Base-by-base conservation (phyloP, 1,284 basidiomycete genomes). In the Sporisorium graminicola region DNA sequence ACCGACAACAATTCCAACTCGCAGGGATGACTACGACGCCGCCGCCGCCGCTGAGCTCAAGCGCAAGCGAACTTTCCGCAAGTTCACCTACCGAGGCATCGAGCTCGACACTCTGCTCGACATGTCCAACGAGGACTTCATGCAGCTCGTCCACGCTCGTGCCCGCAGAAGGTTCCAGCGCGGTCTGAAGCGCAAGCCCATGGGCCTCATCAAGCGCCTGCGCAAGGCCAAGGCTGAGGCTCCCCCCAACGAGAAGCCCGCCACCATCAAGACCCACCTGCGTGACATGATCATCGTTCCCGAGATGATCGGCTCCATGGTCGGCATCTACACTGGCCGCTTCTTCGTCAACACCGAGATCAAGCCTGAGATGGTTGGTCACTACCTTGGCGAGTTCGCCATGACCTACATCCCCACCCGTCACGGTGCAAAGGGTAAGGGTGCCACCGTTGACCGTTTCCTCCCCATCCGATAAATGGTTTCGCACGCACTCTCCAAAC, bases 201-300 rank as follows among this genome's bases (percentile, higher is more conserved):
- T 99, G 92, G 94, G 94, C 81, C 91, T 99, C 85, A 98, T 99
- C 88, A 99, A 99, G 91, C 98, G 99, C 89, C 90, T 99, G 81
- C 93, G 97, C 87, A 98, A 97, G 89, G 94, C 97, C 78, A 99
- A 99, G 92, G 98, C 96, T 90, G 95, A 98, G 88, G 94, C 95
- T 49, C 93, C 90, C 71, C 93, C 96, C 84, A 98, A 98, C 89
- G 94, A 98, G 89, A 99, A 99, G 90, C 97, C 97, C 75, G 90
- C 93, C 62, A 93, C 95, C 82, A 95, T 99, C 87, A 99, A 98
- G 91, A 99, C 97, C 64, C 97, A 99, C 89, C 90, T 99, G 82
- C 94, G 96, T 86, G 92, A 99, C 89, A 99, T 99, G 96, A 95
- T 98, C 88, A 92, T 99, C 87, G 96, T 99, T 75, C 97, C 96